Conservation (phyloP, 163 green algal species). For the Chlorella variabilis region DNA sequence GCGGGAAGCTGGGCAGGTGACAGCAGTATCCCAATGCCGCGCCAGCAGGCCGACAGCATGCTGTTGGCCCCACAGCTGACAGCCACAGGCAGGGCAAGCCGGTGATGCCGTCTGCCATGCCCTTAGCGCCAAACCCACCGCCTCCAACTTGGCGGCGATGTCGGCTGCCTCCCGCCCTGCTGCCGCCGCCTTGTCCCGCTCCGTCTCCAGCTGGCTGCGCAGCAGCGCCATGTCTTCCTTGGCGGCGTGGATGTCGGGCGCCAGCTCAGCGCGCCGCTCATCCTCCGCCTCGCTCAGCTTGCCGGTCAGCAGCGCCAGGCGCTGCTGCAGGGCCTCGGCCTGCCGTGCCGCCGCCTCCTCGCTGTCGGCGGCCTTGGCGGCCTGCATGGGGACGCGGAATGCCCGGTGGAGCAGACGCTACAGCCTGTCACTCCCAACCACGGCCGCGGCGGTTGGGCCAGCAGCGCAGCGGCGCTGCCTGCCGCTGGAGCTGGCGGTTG, state of each 20-base stretch:
- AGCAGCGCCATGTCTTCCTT: constrained; percentile 22
- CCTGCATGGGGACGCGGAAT: neutral
- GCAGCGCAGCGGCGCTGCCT: too few relatives aligned
- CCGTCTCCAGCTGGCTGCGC: constrained; percentile 13
- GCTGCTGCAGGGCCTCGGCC: neutral
- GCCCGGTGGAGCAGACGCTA: neutral
- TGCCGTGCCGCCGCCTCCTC: neutral
- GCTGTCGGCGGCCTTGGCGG: neutral
- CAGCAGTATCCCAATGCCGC: too few relatives aligned
- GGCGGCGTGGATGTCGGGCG: constrained; percentile 4
- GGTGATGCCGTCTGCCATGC: neutral
- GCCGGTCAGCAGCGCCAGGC: neutral
- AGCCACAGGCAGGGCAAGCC: too few relatives aligned
- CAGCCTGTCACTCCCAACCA: too few relatives aligned
- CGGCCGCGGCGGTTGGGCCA: too few relatives aligned
- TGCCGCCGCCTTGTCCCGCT: neutral
- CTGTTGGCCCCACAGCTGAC: neutral
- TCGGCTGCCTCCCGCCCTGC: neutral
- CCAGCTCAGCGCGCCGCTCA: constrained; percentile 28
- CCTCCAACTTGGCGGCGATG: neutral
- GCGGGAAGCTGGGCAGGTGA: too few relatives aligned
- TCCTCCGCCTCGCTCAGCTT: constrained; percentile 24
- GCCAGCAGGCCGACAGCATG: too few relatives aligned
- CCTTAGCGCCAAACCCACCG: constrained; percentile 2
- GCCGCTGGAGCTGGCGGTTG: too few relatives aligned